Base-by-base conservation (phyloP, 75 land plant genomes). In the Cryptomeria japonica region DNA sequence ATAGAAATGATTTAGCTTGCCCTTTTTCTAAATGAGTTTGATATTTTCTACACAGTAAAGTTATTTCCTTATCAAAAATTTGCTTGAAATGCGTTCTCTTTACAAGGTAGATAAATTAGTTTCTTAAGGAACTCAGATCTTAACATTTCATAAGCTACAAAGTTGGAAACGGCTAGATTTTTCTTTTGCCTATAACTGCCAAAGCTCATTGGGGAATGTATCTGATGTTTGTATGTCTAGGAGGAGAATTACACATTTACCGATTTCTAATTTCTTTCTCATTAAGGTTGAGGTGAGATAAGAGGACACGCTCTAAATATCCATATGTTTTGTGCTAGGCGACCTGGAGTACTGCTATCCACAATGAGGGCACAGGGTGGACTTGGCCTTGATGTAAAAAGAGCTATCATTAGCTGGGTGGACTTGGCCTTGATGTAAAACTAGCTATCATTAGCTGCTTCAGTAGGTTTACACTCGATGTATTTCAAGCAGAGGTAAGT, bases 371-470 rank as follows among this genome's bases (percentile, higher is more conserved):
- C 99, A 25, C 90, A n/a, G n/a, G n/a, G n/a, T n/a, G n/a, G n/a
- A n/a, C n/a, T n/a, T n/a, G n/a, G n/a, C n/a, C n/a, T n/a, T n/a
- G n/a, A n/a, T n/a, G n/a, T n/a, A n/a, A n/a, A n/a, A n/a, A n/a
- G n/a, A n/a, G n/a, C n/a, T n/a, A n/a, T n/a, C n/a, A n/a, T n/a
- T n/a, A n/a, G n/a, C n/a, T 97, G 41, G 97, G 96, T 79, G 92
- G 87, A 22, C 91, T 97, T 28, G 96, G 96, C 3, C 94, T 97
- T 87, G 99, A 97, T 87, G 96, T 97, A 15, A 95, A 97, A 79
- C 97, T 96, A 85, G 95, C 94, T 49, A 96, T 96, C 51, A 95
- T 97, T 88, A 95, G 97, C 92, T 95, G 97, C 89, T 96, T 96
- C 94, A 97, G 94, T 90, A 95, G 94, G 25, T 96, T 97, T 87